Evolutionary conservation across 305 asterid genomes (phyloP).

Genomic region (Solanum hybrid): DNA sequence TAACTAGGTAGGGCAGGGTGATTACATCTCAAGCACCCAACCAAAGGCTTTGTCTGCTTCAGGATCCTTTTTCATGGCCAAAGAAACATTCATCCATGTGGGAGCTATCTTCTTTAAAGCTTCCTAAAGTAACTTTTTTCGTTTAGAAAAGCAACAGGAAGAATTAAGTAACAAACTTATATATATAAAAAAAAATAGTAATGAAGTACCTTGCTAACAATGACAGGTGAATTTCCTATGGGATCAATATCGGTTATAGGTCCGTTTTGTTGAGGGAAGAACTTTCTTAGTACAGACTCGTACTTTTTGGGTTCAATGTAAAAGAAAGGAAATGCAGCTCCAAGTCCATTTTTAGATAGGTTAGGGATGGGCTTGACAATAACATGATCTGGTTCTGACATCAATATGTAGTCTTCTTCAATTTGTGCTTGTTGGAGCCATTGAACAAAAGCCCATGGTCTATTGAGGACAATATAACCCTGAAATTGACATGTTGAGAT

Average conservation of each 20-base stretch:
- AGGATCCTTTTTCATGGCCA: constrained; percentile 90
- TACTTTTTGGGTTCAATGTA: constrained; percentile 85
- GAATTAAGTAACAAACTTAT: neutral
- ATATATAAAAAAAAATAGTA: neutral
- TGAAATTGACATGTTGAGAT: constrained; percentile 18
- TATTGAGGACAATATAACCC: constrained; percentile 94
- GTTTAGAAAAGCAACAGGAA: neutral
- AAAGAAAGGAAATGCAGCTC: constrained; percentile 91
- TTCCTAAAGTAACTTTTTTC: constrained; percentile 19
- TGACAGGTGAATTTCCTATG: constrained; percentile 94
- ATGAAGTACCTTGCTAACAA: constrained; percentile 64
- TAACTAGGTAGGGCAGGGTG: neutral
- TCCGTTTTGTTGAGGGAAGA: constrained; percentile 64
- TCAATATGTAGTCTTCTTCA: constrained; percentile 87
- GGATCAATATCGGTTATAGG: constrained; percentile 83
- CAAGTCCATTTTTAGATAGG: constrained; percentile 53
- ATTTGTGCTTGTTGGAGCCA: constrained; percentile 90
- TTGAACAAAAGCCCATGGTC: constrained; percentile 99
- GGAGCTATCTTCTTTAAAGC: constrained; percentile 72
- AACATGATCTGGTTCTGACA: constrained; percentile 96
- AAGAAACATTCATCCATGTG: constrained; percentile 95
- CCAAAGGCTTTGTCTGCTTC: constrained; percentile 90
- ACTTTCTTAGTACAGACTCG: constrained; percentile 62
- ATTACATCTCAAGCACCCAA: constrained; percentile 93
- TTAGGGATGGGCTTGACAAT: constrained; percentile 90